Evolutionary conservation across 345 rosid genomes (phyloP), one percentile per base, ranked within the genome.

Genomic region (Pugionium dolabratum): DNA sequence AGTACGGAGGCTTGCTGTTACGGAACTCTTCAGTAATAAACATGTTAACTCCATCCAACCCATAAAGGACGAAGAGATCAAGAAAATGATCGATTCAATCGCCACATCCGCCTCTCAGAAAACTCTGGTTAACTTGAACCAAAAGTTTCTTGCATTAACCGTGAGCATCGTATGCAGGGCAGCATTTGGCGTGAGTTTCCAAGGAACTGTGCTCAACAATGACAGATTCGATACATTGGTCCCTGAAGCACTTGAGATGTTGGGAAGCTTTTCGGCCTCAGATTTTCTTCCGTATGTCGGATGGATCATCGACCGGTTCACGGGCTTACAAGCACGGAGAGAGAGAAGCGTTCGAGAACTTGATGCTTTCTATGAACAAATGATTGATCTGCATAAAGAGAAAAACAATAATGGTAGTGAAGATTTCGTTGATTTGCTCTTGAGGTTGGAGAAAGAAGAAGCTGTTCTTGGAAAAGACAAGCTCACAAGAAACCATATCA

Each of bases 251-350:
- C 45, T 72, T 5, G 59, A 48, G 18, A 35, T 81, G 35, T 6
- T 80, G 8, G 73, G 61, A 0, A 75, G 77, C 52, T 75, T 79
- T 29, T 83, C 69, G 25, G 59, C 79, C 45, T 54, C 80, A 0
- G 84, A 87, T 56, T 71, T 67, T 44, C 62, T 81, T 39, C 86
- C 86, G 2, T 36, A 33, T 36, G 18, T 68, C 7, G 84, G 85
- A 1, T 76, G 79, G 76, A 68, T 74, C 35, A 11, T 78, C 1
- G 95, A 87, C 52, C 36, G 30, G 59, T n/a, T 85, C 25, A 70
- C 72, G 0, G 83, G 88, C 6, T 10, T 75, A 33, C 7, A 40
- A 7, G 27, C 36, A 1, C 54, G 80, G 9, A 67, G 82, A 9
- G 76, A 67, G 2, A 80, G 49, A 5, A 70, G 33, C 9, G 74